Evolutionary conservation across 2,329 filamentous ascomycete species (phyloP).

Genomic region (Coleophoma eucalyptorum): DNA sequence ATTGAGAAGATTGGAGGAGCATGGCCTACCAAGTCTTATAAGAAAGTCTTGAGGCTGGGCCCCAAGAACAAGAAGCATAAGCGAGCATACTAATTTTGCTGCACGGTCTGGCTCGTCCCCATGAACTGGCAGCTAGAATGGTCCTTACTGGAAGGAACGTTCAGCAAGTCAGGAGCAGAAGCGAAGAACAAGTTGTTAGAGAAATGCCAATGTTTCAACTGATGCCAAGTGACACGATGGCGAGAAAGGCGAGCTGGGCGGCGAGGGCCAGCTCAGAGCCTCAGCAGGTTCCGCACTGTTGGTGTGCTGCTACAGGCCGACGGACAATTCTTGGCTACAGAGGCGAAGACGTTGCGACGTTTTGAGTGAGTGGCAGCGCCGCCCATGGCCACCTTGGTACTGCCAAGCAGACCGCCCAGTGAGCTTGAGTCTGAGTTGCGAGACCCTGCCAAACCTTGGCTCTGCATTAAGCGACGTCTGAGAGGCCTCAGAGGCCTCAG

Average conservation of each 20-base stretch:
- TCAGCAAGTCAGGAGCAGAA: background rate
- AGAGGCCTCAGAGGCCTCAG: background rate
- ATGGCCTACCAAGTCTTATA: constrained; percentile 18
- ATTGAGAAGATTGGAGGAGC: constrained; percentile 5
- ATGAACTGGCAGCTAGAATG: constrained; percentile 3
- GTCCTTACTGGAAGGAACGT: background rate
- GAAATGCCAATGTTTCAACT: constrained; percentile 20
- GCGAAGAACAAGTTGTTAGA: constrained; percentile 5
- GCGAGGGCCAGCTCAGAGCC: constrained; percentile 1
- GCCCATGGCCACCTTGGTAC: constrained; percentile 9
- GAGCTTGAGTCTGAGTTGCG: background rate
- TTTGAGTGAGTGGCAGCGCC: constrained; percentile 7
- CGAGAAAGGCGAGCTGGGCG: constrained; percentile 1
- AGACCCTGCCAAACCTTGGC: background rate
- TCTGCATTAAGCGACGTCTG: background rate
- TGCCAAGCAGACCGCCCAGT: background rate
- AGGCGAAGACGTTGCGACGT: constrained; percentile 14
- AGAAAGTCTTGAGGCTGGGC: constrained; percentile 11
- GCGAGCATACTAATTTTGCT: constrained; percentile 3
- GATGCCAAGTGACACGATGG: constrained; percentile 23
- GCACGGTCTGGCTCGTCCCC: constrained; percentile 13
- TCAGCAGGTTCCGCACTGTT: constrained; percentile 6
- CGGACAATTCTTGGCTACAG: constrained; percentile 14
- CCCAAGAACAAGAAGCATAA: constrained; percentile 5
- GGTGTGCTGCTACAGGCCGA: constrained; percentile 7